Percentiles rank a stretch among this genome's conserved stretches.
Evolutionary conservation across 805 yeast genomes (phyloP).

Genomic region (Candida germanica): DNA sequence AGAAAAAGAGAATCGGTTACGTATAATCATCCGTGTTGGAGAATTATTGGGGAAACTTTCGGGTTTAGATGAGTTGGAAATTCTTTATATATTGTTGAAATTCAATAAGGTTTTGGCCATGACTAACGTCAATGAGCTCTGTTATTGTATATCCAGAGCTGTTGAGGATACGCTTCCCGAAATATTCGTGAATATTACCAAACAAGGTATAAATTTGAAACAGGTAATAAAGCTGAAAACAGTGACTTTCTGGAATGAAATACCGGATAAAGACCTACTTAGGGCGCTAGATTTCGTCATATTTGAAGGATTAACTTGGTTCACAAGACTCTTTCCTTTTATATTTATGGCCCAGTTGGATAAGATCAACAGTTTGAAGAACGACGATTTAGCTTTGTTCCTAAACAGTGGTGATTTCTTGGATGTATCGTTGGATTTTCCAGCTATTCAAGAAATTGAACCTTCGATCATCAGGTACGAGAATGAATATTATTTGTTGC

Average conservation of each 20-base stretch:
- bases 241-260: conserved; percentile 5
- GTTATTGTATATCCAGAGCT: conserved; percentile 33
- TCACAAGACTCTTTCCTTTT: conserved; percentile 27
- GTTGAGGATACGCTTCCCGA: conserved; percentile 31
- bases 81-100: conserved; percentile 32
- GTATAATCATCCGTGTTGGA: background rate
- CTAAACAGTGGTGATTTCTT: conserved; percentile 19
- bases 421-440: conserved; percentile 2
- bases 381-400: conserved; percentile 24
- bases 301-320: conserved; percentile 38
- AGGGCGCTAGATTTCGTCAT: conserved; percentile 32
- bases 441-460: conserved; percentile 15
- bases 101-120: conserved; percentile 24
- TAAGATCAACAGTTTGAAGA: conserved; percentile 17
- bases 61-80: conserved; percentile 20
- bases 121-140: conserved; percentile 31
- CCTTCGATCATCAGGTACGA: conserved; percentile 32
- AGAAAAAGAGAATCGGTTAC: background rate
- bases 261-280: background rate
- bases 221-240: conserved; percentile 9
- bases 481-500: conserved; percentile 36
- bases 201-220: conserved; percentile 34
- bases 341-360: conserved; percentile 17
- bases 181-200: conserved; percentile 29
- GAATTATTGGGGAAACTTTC: conserved; percentile 1